Evolutionary conservation across 768 basidiomycete species (phyloP), one percentile per base, ranked within the genome.

Genomic region (Rhodotorula babjevae): DNA sequence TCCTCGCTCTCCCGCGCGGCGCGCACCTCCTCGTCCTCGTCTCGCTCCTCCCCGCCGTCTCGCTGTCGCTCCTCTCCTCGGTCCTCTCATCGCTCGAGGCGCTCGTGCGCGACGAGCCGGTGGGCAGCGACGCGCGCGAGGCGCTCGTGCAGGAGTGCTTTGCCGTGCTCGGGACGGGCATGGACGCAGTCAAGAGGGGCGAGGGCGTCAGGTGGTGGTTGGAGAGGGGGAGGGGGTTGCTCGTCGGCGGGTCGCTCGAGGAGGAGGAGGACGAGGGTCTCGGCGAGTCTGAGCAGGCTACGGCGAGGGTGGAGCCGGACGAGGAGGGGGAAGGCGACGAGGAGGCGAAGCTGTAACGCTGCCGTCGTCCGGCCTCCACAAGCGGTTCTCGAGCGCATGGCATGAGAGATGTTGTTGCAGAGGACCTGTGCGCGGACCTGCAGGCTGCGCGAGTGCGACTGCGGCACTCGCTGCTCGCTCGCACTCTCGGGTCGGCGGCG

Each of bases 161-260:
- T 46, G 66, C 70, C 52, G 53, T 59, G 56, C 29, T 78, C 9
- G 75, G 73, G 14, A 50, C 53, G 33, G 76, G 73, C 0, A 68
- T 78, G 71, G 77, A 77, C 49, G 69, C 72, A 58, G 68, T 61
- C 47, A 76, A 76, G 68, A 62, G 73, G 25, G 65, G 59, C 25
- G 74, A 61, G 12, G 77, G 63, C 33, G 69, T 69, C 7, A 57
- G 63, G 67, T 78, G 69, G 68, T 78, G 73, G 74, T 23, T 77
- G 69, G 59, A 65, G 47, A 33, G 61, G 18, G 60, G 76, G 18
- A n/a, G 47, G 31, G 68, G 50, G 3, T 27, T 74, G 25, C 27
- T 47, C 12, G 18, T 19, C 6, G 56, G 65, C 8, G 59, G 58
- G 10, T 46, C 57, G 47, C 9, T 59, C 23, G 31, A 56, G 19